Conservation (phyloP, 495 filamentous ascomycete species). For the Xylaria castorea region DNA sequence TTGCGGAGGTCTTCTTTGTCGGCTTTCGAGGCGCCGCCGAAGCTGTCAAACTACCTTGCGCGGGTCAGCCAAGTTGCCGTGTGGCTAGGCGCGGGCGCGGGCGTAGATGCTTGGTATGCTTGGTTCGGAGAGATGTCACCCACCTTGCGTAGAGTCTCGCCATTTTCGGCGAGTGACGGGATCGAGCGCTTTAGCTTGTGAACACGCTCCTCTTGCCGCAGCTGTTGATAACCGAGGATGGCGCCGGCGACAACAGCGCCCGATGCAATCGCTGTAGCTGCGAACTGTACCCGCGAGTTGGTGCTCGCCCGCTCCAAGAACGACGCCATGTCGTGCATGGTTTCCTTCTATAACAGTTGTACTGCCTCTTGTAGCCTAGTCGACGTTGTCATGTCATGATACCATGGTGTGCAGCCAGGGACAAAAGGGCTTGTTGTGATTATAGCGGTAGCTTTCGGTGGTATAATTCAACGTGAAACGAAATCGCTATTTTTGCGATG, state of each 20-base stretch:
- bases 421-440: neutral
- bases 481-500: conserved; percentile 9
- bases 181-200: conserved; percentile 76
- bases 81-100: conserved; percentile 27
- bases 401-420: neutral
- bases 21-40: conserved; percentile 68
- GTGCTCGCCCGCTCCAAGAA: conserved; percentile 43
- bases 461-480: neutral
- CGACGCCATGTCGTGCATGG: conserved; percentile 42
- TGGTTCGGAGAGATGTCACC: neutral
- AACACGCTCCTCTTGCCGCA: conserved; percentile 66
- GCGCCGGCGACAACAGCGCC: conserved; percentile 74
- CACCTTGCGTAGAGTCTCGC: conserved; percentile 43
- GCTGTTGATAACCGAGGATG: conserved; percentile 74
- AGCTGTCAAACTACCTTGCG: conserved; percentile 73
- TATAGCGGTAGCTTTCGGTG: neutral
- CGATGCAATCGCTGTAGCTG: conserved; percentile 76
- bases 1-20: conserved; percentile 80
- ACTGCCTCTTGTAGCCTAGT: neutral
- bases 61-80: conserved; percentile 46
- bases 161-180: conserved; percentile 56
- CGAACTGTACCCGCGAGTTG: conserved; percentile 64
- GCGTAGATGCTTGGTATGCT: neutral
- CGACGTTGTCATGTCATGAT: neutral
- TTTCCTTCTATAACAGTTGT: neutral